Conservation (phyloP, 2,329 filamentous ascomycete genomes). For the Aspergillus tubingensis region DNA sequence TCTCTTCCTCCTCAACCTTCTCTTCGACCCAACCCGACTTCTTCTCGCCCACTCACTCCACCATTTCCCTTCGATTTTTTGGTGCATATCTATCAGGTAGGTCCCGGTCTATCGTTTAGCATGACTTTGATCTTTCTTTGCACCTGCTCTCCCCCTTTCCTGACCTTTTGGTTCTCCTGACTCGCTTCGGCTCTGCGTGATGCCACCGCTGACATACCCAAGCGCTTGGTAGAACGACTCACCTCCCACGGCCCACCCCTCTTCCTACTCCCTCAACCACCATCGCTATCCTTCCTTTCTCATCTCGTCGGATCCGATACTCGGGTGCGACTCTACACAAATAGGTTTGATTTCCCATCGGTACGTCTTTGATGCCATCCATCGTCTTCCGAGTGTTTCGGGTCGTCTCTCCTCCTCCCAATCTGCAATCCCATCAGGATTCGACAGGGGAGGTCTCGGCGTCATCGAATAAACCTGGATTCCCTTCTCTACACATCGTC, state of each 20-base stretch:
- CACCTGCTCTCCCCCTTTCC: constrained; percentile 1
- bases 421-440: constrained; percentile 35
- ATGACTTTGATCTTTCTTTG: background rate
- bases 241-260: constrained; percentile 26
- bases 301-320: constrained; percentile 21
- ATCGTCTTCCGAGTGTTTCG: constrained; percentile 37
- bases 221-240: constrained; percentile 39
- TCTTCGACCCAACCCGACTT: constrained; percentile 17
- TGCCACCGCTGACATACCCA: constrained; percentile 44
- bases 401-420: constrained; percentile 29
- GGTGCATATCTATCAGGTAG: constrained; percentile 11
- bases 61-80: constrained; percentile 9
- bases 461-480: constrained; percentile 21
- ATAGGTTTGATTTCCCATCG: constrained; percentile 30
- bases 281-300: constrained; percentile 24
- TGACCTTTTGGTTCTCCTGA: constrained; percentile 18
- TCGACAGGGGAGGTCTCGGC: constrained; percentile 24
- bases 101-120: constrained; percentile 13
- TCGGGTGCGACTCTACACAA: constrained; percentile 36
- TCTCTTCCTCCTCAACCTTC: constrained; percentile 18
- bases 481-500: constrained; percentile 18
- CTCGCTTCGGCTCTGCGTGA: constrained; percentile 30
- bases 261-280: constrained; percentile 22
- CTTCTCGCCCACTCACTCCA: constrained; percentile 9
- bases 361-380: constrained; percentile 37